Conservation (phyloP, 2,329 filamentous ascomycete species). For the Stemphylium vesicarium region DNA sequence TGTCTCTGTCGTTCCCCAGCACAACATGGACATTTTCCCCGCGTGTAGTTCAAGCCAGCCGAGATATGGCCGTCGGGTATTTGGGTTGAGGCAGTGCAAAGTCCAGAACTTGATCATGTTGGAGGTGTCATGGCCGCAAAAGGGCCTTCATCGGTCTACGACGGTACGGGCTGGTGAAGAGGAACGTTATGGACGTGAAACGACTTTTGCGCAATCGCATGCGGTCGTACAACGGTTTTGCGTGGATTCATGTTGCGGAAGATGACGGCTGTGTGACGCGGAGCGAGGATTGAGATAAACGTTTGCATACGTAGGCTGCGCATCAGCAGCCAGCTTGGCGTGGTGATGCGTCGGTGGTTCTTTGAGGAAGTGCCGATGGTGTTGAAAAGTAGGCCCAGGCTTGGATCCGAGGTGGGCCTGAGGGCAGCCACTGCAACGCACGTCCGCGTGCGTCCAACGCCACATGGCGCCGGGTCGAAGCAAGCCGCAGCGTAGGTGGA, state of each 20-base stretch:
- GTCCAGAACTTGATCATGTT: neutral
- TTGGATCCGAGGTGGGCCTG: neutral
- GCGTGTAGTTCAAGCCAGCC: neutral
- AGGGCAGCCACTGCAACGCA: neutral
- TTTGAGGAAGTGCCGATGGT: neutral
- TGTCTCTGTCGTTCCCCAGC: neutral
- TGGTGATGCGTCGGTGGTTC: neutral
- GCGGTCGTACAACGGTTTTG: neutral
- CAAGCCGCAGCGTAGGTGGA: neutral
- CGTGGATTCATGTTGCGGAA: neutral
- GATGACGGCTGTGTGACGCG: neutral
- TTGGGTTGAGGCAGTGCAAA: conserved; percentile 6
- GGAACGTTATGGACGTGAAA: neutral
- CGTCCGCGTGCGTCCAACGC: neutral
- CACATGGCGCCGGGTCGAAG: neutral
- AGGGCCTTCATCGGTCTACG: conserved; percentile 1
- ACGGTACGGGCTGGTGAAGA: neutral
- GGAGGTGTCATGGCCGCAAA: neutral
- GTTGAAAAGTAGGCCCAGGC: neutral
- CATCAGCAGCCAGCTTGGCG: neutral
- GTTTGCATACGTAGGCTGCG: neutral
- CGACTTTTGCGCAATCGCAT: neutral
- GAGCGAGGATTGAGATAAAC: neutral
- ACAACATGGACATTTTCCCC: neutral
- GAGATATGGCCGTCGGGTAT: neutral